phyloP scores from a whole-genome alignment of 148 eudicot species.

The Vaccinium myrtillus region DNA sequence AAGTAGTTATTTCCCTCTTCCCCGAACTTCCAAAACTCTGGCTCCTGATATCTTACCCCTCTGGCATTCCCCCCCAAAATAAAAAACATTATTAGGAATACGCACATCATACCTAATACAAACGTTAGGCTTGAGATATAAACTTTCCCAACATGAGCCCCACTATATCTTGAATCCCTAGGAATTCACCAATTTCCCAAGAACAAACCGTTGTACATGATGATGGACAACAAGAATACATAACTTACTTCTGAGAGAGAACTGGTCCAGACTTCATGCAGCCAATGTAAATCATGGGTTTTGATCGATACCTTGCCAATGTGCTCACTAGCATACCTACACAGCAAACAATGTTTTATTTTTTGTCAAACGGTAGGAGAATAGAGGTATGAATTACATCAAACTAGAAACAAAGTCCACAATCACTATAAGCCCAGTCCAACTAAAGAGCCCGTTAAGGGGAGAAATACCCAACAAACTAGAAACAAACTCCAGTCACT shows the following conservation, averaged over 20 bases:
- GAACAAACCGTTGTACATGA: background rate
- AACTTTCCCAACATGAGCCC: background rate
- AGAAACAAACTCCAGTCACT: too few species aligned
- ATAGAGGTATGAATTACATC: too few species aligned
- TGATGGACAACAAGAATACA: background rate
- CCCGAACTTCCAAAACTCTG: slow-evolving; percentile 95
- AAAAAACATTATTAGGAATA: background rate
- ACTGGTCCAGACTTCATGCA: slow-evolving; percentile 99
- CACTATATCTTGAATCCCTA: background rate
- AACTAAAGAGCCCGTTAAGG: too few species aligned
- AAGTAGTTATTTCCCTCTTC: slow-evolving; percentile 94
- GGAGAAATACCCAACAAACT: too few species aligned
- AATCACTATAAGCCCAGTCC: too few species aligned
- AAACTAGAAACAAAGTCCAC: too few species aligned
- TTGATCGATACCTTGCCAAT: slow-evolving; percentile 55
- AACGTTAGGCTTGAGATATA: background rate
- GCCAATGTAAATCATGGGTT: slow-evolving; percentile 76
- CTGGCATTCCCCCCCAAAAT: slow-evolving; percentile 32
- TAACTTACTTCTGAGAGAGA: slow-evolving; percentile 68
- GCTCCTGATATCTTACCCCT: slow-evolving; percentile 80
- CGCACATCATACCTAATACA: background rate
- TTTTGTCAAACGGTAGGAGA: too few species aligned
- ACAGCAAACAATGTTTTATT: background rate
- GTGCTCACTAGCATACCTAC: slow-evolving; percentile 59
- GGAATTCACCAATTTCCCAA: background rate